These are phyloP conservation scores for Prunus yedoensis DNA, from an alignment of 331 rosid species.

Conservation along the genomic window DNA sequence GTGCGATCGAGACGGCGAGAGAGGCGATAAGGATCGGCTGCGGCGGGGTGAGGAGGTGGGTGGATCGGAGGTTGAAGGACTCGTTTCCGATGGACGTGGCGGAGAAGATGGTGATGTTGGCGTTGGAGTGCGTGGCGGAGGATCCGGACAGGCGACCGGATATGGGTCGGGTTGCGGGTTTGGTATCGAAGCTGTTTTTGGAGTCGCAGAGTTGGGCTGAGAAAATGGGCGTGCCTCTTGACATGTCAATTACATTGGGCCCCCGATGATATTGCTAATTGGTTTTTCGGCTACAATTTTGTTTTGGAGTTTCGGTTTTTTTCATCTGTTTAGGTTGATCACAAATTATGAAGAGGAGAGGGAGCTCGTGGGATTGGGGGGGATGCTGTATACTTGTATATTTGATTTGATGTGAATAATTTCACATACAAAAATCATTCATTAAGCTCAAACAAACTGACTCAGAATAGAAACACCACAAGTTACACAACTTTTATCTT, in stretches of 20 bases:
- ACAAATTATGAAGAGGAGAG: background rate
- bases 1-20: conserved; percentile 74
- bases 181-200: conserved; percentile 68
- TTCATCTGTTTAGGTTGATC: background rate
- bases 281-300: background rate
- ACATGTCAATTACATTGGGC: conserved; percentile 60
- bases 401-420: background rate
- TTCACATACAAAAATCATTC: background rate
- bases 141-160: conserved; percentile 73
- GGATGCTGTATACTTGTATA: conserved; percentile 1
- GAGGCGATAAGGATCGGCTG: conserved; percentile 37
- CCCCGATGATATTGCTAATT: conserved; percentile 47
- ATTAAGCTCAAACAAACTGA: too few species aligned
- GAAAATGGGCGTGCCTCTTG: conserved; percentile 47
- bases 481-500: too few species aligned
- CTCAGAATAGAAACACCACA: too few species aligned
- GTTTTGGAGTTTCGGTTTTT: background rate
- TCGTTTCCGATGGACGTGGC: conserved; percentile 81
- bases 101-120: conserved; percentile 66
- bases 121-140: conserved; percentile 57
- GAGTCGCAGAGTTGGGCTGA: conserved; percentile 72
- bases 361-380: background rate
- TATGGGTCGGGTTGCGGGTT: conserved; percentile 59
- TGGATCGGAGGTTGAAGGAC: conserved; percentile 71
- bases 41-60: conserved; percentile 64